Base-by-base conservation (phyloP, 768 basidiomycete species). In the Megacollybia marginata region DNA sequence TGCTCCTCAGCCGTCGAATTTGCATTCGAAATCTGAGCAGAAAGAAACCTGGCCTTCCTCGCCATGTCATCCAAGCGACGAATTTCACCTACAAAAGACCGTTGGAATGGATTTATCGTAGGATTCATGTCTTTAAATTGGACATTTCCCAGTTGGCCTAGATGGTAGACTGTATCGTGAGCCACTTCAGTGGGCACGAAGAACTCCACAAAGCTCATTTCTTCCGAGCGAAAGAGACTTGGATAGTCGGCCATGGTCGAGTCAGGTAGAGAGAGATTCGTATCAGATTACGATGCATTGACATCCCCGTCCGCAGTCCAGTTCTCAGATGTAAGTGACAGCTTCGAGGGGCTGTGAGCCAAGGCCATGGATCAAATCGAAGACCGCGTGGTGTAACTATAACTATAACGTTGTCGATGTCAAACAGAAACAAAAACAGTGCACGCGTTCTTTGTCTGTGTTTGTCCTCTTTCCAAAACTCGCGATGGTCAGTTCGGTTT, bases 101-200 rank as follows among this genome's bases (percentile, higher is more conserved):
- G 90, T 75, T 99, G 95, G 73, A 98, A 99, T 15, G 95, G 89
- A 67, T 95, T 97, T 58, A 97, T 83, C 53, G 80, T 81, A 11
- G 94, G 91, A 67, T 98, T 98, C 57, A 40, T 18, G 69, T 99
- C 96, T 71, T 94, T 95, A 70, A 98, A 96, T 64, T 98, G 92
- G 28, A 98, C 88, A 67, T 95, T 79, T 42, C 94, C 92, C 40
- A 97, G 82, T 67, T 96, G 92, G 57, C 92, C 96, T 13, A 99
- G 82, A 63, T 95, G 92, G 47, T 88, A 84, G 53, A 97, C 91
- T 44, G 95, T 91, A 63, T 97, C 92, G 66, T 99, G 96, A 28
- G 94, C 92, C 53, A 95, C 92, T 76, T 99, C 96, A 35, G 89
- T 87, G 38, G 95, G 96, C 57, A 97, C 88, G 64, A 92, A 94